Conservation (phyloP, 805 yeast genomes). For the Grigorovia transvaalensis region DNA sequence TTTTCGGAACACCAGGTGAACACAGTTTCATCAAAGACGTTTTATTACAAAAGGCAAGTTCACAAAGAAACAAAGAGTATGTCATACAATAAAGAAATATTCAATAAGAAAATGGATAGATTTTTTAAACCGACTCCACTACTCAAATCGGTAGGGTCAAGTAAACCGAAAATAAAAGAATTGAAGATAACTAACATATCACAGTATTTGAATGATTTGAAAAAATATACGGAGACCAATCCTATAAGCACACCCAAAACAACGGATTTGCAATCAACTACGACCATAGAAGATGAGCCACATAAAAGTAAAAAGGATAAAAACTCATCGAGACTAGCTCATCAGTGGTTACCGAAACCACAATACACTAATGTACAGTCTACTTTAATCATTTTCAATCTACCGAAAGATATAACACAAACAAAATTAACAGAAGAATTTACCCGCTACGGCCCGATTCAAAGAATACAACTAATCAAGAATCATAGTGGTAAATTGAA, state of each 20-base stretch:
- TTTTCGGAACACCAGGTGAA: too few species aligned
- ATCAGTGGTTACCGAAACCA: background rate
- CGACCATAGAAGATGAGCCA: too few species aligned
- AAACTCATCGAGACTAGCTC: too few species aligned
- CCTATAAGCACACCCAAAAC: too few species aligned
- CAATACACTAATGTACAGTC: constrained; percentile 48
- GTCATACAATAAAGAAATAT: background rate
- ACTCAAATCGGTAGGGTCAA: background rate
- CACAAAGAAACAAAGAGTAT: too few species aligned
- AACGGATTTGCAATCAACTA: too few species aligned
- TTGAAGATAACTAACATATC: background rate
- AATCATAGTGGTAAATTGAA: constrained; percentile 35
- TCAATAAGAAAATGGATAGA: background rate
- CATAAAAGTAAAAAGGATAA: too few species aligned
- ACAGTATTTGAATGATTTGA: background rate
- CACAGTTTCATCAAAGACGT: too few species aligned
- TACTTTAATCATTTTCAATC: constrained; percentile 69
- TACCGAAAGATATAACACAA: constrained; percentile 56
- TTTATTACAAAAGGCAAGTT: too few species aligned
- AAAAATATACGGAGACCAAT: constrained; percentile 13
- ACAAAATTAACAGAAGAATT: constrained; percentile 56
- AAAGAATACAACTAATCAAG: constrained; percentile 37
- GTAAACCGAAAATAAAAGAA: background rate
- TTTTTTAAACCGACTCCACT: background rate
- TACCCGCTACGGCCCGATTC: constrained; percentile 59